Conservation (phyloP, 306 rosid genomes). For the Alnus rubra region DNA sequence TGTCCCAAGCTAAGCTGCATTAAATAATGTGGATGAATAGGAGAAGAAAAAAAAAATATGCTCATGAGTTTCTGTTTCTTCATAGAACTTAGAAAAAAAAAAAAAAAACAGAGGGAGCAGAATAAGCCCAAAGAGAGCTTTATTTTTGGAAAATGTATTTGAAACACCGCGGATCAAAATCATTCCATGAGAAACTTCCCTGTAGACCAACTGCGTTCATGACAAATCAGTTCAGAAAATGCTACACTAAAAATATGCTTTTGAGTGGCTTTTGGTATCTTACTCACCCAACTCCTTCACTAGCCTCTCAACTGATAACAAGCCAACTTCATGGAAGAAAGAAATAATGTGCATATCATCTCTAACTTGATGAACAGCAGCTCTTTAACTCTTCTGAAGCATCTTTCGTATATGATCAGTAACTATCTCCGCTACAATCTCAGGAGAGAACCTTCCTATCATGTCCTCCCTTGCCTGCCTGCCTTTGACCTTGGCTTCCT, state of each 20-base stretch:
- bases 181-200: neutral
- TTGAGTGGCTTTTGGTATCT: neutral
- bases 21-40: too few species aligned
- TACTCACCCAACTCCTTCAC: neutral
- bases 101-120: too few species aligned
- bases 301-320: neutral
- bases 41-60: too few species aligned
- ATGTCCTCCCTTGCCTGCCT: slow-evolving; percentile 68
- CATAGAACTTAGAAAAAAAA: too few species aligned
- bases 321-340: too few species aligned
- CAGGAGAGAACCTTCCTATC: slow-evolving; percentile 63
- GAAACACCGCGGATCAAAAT: neutral
- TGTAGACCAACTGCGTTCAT: neutral
- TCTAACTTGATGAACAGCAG: slow-evolving; percentile 1
- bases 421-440: slow-evolving; percentile 62
- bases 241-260: neutral
- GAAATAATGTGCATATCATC: too few species aligned
- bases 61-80: too few species aligned
- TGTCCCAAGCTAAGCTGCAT: neutral
- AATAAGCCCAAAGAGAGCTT: too few species aligned
- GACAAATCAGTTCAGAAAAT: neutral
- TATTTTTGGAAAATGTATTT: too few species aligned
- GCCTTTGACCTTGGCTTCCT: slow-evolving; percentile 66
- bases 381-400: slow-evolving; percentile 20
- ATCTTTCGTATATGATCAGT: slow-evolving; percentile 41